A percentile compares a stretch with the other conserved stretches of the same genome.
Evolutionary conservation across 2,329 filamentous ascomycete genomes (phyloP).

Genomic region (Ophiostoma sp.): DNA sequence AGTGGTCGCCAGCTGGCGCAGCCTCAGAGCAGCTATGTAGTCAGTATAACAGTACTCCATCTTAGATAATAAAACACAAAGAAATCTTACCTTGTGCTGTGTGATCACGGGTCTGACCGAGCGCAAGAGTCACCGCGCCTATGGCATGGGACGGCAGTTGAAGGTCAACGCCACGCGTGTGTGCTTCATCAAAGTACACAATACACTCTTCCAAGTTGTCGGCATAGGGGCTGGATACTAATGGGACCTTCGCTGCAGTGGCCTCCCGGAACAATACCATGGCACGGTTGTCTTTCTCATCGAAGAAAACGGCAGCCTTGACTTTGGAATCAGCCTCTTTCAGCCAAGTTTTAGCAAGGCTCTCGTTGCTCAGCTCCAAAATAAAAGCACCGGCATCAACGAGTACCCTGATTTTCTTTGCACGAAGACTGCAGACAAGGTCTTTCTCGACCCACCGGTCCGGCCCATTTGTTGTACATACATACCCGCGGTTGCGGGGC

Average conservation of each 20-base stretch:
- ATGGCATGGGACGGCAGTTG: conserved; percentile 45
- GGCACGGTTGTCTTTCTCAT: conserved; percentile 31
- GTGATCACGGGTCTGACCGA: conserved; percentile 55
- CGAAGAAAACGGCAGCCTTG: conserved; percentile 32
- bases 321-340: neutral
- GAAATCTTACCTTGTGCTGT: conserved; percentile 52
- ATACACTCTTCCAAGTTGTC: conserved; percentile 49
- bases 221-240: conserved; percentile 51
- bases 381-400: conserved; percentile 63
- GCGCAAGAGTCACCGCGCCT: conserved; percentile 53
- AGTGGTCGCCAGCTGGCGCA: conserved; percentile 52
- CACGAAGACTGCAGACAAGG: conserved; percentile 41
- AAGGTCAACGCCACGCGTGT: conserved; percentile 57
- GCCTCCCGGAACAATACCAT: conserved; percentile 22
- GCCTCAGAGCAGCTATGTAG: conserved; percentile 55
- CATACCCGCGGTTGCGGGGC: conserved; percentile 46
- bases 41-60: neutral
- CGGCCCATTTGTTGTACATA: conserved; percentile 32
- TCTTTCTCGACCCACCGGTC: conserved; percentile 42
- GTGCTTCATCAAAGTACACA: conserved; percentile 57
- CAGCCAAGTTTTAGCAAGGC: conserved; percentile 14
- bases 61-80: neutral
- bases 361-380: conserved; percentile 36
- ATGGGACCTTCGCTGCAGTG: conserved; percentile 33
- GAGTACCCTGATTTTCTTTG: conserved; percentile 45